Conservation (phyloP, 2,329 filamentous ascomycete species). For the Chrysoporthe austroafricana region DNA sequence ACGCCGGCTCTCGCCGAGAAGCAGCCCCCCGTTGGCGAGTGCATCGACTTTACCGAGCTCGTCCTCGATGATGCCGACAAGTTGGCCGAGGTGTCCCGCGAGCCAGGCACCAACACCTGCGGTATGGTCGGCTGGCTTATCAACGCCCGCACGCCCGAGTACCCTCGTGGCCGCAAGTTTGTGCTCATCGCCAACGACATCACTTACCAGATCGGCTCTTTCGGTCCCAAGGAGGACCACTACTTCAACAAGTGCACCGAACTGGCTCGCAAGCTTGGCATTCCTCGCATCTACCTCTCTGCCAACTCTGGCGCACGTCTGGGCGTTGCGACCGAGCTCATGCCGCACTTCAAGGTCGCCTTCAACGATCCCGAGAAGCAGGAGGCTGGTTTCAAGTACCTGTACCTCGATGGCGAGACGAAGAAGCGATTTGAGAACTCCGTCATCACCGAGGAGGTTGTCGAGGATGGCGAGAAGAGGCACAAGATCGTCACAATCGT, state of each 20-base stretch:
- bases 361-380: conserved; percentile 87
- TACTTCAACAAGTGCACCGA: conserved; percentile 99
- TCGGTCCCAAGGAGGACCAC: conserved; percentile 93
- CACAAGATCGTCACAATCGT: conserved; percentile 94
- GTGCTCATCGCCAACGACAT: conserved; percentile 99
- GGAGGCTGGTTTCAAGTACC: conserved; percentile 92
- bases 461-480: conserved; percentile 84
- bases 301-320: conserved; percentile 98
- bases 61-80: conserved; percentile 94
- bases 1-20: conserved; percentile 76
- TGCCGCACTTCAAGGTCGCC: conserved; percentile 94
- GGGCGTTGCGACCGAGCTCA: conserved; percentile 93
- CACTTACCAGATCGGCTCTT: conserved; percentile 98
- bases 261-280: conserved; percentile 88
- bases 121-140: conserved; percentile 99
- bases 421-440: conserved; percentile 86
- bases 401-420: conserved; percentile 86
- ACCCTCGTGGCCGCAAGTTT: conserved; percentile 88
- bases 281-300: conserved; percentile 96
- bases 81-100: conserved; percentile 88
- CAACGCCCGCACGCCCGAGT: conserved; percentile 92
- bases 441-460: conserved; percentile 86
- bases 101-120: conserved; percentile 92
- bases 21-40: conserved; percentile 84
- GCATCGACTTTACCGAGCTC: conserved; percentile 91